Percentiles rank a stretch among this genome's conserved stretches.
Conservation (phyloP, 1,139 yeast genomes). For the Debaryomyces psychrophilus region DNA sequence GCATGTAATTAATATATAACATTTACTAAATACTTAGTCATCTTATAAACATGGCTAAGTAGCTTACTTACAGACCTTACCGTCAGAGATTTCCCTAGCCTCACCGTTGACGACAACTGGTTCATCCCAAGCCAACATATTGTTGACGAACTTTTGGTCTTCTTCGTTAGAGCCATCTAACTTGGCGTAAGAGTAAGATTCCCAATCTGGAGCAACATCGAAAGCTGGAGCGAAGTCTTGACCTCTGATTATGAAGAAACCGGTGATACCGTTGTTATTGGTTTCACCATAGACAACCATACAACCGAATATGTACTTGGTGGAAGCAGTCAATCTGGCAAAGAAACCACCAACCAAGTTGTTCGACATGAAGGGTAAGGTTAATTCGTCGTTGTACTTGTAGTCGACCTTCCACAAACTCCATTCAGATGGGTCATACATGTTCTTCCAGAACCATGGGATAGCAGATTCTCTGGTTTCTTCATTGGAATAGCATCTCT, state of each 20-base stretch:
- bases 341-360: conserved; percentile 98
- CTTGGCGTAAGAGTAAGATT: conserved; percentile 54
- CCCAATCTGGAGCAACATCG: conserved; percentile 99
- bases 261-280: conserved; percentile 97
- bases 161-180: conserved; percentile 44
- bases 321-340: conserved; percentile 89
- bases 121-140: conserved; percentile 58
- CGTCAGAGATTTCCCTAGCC: conserved; percentile 51
- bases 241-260: conserved; percentile 95
- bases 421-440: conserved; percentile 91
- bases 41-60: background rate
- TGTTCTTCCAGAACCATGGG: conserved; percentile 96
- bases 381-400: conserved; percentile 97
- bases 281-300: conserved; percentile 96
- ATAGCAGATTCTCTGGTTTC: conserved; percentile 93
- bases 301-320: conserved; percentile 93
- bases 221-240: conserved; percentile 90
- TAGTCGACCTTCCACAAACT: conserved; percentile 94
- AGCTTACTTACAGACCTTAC: conserved; percentile 52
- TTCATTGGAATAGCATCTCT: conserved; percentile 95
- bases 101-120: conserved; percentile 51
- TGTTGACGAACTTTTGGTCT: conserved; percentile 44
- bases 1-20: background rate
- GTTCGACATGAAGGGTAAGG: conserved; percentile 97
- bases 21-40: background rate